Conservation (phyloP, 805 yeast species). For the Metschnikowia proteae region DNA sequence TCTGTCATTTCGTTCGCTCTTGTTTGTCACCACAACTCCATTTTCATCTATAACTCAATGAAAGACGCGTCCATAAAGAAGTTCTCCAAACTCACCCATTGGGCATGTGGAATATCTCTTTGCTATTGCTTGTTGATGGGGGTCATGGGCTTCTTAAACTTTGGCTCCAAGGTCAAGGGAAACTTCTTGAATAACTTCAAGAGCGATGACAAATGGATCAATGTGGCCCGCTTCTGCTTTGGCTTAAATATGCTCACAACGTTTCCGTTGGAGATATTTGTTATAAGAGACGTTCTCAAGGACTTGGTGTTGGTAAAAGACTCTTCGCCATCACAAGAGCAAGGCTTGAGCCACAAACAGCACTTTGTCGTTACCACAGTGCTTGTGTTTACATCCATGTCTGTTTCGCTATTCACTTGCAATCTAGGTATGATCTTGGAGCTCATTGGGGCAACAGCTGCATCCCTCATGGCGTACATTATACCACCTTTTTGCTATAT, state of each 20-base stretch:
- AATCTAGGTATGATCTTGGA: slow-evolving; percentile 87
- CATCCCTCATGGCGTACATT: slow-evolving; percentile 88
- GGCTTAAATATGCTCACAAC: slow-evolving; percentile 93
- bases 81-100: slow-evolving; percentile 75
- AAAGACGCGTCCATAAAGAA: slow-evolving; percentile 70
- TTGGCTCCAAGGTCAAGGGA: slow-evolving; percentile 78
- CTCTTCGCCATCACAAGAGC: slow-evolving; percentile 5
- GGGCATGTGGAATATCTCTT: slow-evolving; percentile 79
- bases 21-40: slow-evolving; percentile 93
- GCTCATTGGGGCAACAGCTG: slow-evolving; percentile 88
- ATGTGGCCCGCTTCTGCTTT: slow-evolving; percentile 85
- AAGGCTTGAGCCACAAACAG: slow-evolving; percentile 36
- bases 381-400: slow-evolving; percentile 66
- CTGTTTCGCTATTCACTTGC: slow-evolving; percentile 74
- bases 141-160: slow-evolving; percentile 68
- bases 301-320: slow-evolving; percentile 45
- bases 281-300: slow-evolving; percentile 79
- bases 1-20: slow-evolving; percentile 94
- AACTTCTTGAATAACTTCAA: slow-evolving; percentile 86
- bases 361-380: slow-evolving; percentile 65
- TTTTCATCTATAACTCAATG: slow-evolving; percentile 83
- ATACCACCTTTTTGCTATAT: slow-evolving; percentile 83
- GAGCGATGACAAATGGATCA: slow-evolving; percentile 65
- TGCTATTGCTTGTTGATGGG: slow-evolving; percentile 76
- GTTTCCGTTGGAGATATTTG: slow-evolving; percentile 86